Evolutionary conservation across 2,329 filamentous ascomycete genomes (phyloP).

Genomic region (Myriosclerotinia scirpicola): DNA sequence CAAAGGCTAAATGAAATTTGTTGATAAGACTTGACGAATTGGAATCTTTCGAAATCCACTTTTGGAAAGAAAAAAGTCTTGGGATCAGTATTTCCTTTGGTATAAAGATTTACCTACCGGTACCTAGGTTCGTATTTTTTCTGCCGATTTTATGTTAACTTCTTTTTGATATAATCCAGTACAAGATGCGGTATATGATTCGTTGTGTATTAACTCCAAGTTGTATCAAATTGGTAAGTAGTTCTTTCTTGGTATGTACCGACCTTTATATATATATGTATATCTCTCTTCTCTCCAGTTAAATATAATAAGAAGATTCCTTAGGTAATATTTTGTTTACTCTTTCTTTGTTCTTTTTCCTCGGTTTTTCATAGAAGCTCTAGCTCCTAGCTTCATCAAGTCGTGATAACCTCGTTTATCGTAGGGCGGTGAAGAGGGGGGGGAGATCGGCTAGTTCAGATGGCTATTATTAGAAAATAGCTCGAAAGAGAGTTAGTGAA

Average conservation of each 20-base stretch:
- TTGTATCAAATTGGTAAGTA: no score
- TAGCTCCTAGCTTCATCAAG: neutral
- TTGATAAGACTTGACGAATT: neutral
- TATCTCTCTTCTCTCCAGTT: neutral
- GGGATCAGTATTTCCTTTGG: no score
- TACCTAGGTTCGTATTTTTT: neutral
- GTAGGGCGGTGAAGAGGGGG: neutral
- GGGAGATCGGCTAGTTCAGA: neutral
- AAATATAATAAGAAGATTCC: neutral
- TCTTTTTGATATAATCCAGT: no score
- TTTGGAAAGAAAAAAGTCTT: neutral
- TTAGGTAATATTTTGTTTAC: neutral
- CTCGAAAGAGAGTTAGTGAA: neutral
- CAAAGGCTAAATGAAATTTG: slow-evolving; percentile 28
- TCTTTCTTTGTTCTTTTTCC: neutral
- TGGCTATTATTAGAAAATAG: neutral
- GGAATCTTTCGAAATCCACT: neutral
- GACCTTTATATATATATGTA: neutral
- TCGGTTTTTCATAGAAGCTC: neutral
- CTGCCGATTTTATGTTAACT: no score
- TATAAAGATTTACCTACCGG: no score
- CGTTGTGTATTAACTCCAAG: no score
- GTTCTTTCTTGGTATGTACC: neutral
- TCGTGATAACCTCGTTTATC: slow-evolving; percentile 2
- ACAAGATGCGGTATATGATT: neutral